These are phyloP conservation scores for Alternaria gansuensis DNA, from an alignment of 2,329 filamentous ascomycete species.

Conservation along the genomic window DNA sequence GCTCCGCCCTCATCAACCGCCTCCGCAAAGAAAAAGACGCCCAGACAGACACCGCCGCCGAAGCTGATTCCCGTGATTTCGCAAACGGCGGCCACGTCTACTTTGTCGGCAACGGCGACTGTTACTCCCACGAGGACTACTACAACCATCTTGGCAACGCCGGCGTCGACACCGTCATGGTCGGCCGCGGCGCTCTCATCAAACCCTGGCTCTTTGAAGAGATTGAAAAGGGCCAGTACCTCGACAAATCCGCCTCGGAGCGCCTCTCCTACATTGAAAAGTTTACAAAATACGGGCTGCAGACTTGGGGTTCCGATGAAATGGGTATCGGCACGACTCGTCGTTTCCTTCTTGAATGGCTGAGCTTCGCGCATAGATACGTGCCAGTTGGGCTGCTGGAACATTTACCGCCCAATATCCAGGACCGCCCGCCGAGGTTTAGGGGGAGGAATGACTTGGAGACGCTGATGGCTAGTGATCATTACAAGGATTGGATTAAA, in stretches of 20 bases:
- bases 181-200: slow-evolving; percentile 92
- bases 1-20: slow-evolving; percentile 80
- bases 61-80: slow-evolving; percentile 78
- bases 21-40: slow-evolving; percentile 75
- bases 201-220: slow-evolving; percentile 99
- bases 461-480: slow-evolving; percentile 86
- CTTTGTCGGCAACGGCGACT: slow-evolving; percentile 96
- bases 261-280: slow-evolving; percentile 86
- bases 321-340: slow-evolving; percentile 89
- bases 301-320: slow-evolving; percentile 96
- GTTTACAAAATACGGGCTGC: slow-evolving; percentile 88
- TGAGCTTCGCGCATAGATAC: slow-evolving; percentile 93
- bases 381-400: slow-evolving; percentile 89
- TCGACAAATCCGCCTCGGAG: slow-evolving; percentile 92
- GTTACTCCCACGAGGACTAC: slow-evolving; percentile 92
- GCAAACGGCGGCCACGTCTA: slow-evolving; percentile 76
- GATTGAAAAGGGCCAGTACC: slow-evolving; percentile 87
- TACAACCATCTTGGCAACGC: slow-evolving; percentile 77
- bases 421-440: slow-evolving; percentile 87
- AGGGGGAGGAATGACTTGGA: slow-evolving; percentile 88
- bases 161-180: slow-evolving; percentile 92
- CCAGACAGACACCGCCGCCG: slow-evolving; percentile 77
- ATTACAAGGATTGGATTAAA: slow-evolving; percentile 99
- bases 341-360: slow-evolving; percentile 92
- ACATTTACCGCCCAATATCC: slow-evolving; percentile 83